Conservation (phyloP, 2,329 filamentous ascomycete species). For the Geosmithia morbida region DNA sequence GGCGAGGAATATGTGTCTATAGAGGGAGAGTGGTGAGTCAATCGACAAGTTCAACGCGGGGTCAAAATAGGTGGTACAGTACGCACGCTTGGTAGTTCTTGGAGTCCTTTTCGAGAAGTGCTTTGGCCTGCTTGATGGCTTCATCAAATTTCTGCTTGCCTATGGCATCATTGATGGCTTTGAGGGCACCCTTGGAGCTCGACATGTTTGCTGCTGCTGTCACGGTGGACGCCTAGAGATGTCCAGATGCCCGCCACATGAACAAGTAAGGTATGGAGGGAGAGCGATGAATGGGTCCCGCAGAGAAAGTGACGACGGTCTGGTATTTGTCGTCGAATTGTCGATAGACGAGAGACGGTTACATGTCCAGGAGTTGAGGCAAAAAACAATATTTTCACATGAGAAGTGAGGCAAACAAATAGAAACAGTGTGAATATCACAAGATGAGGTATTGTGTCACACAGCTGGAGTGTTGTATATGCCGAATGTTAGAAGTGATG, state of each 20-base stretch:
- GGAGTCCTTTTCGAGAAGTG: slow-evolving; percentile 56
- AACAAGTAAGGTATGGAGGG: neutral
- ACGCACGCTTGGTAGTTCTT: slow-evolving; percentile 67
- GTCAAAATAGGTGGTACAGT: neutral
- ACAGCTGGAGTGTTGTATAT: neutral
- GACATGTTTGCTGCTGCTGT: slow-evolving; percentile 22
- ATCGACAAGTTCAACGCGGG: neutral
- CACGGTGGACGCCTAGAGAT: neutral
- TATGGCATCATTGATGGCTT: slow-evolving; percentile 65
- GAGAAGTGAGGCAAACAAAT: neutral
- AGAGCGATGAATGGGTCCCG: neutral
- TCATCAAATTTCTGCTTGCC: slow-evolving; percentile 68
- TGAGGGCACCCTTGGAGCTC: slow-evolving; percentile 57
- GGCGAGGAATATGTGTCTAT: slow-evolving; percentile 70
- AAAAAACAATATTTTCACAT: neutral
- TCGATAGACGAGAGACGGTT: neutral
- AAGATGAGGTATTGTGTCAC: neutral
- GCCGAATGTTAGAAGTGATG: neutral
- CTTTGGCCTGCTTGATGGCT: slow-evolving; percentile 53
- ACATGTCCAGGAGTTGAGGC: neutral
- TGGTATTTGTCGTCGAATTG: neutral
- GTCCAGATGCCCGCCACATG: neutral
- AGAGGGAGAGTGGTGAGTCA: slow-evolving; percentile 2
- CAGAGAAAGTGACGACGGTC: neutral
- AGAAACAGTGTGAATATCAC: neutral